Percentiles rank a stretch among this genome's conserved stretches.
Conservation (phyloP, 2,329 filamentous ascomycete genomes). For the Lachnellula cervina region DNA sequence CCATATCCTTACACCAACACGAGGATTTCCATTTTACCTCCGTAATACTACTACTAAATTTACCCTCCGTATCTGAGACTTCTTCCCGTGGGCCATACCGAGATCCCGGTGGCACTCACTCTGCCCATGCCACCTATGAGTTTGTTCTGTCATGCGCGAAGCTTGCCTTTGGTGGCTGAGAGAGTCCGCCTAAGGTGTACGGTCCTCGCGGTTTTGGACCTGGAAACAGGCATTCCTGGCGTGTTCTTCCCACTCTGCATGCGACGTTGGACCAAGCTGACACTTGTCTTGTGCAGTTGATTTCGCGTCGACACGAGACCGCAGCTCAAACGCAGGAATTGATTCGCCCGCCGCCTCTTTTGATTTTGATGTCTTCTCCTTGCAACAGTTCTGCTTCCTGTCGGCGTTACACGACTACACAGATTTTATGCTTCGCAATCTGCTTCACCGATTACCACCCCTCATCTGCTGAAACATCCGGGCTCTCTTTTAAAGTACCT, state of each 20-base stretch:
- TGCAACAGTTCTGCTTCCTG: constrained; percentile 1
- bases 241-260: constrained; percentile 1
- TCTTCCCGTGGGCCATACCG: constrained; percentile 7
- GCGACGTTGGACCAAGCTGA: background rate
- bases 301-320: constrained; percentile 5
- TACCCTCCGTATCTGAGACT: constrained; percentile 8
- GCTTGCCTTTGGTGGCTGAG: background rate
- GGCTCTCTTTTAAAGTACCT: background rate
- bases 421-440: constrained; percentile 14
- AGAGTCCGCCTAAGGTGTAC: background rate
- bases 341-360: constrained; percentile 12
- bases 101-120: background rate
- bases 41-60: background rate
- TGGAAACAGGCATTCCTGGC: constrained; percentile 21
- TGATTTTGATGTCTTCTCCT: constrained; percentile 14
- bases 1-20: constrained; percentile 6
- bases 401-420: constrained; percentile 7
- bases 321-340: background rate
- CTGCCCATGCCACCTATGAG: background rate
- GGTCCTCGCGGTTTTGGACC: constrained; percentile 17
- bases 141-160: constrained; percentile 14
- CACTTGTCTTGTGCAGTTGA: background rate
- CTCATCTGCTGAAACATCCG: constrained; percentile 5
- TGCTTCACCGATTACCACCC: constrained; percentile 14
- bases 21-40: background rate